Base-by-base conservation (phyloP, 1,284 basidiomycete genomes). In the Naganishia sp. region DNA sequence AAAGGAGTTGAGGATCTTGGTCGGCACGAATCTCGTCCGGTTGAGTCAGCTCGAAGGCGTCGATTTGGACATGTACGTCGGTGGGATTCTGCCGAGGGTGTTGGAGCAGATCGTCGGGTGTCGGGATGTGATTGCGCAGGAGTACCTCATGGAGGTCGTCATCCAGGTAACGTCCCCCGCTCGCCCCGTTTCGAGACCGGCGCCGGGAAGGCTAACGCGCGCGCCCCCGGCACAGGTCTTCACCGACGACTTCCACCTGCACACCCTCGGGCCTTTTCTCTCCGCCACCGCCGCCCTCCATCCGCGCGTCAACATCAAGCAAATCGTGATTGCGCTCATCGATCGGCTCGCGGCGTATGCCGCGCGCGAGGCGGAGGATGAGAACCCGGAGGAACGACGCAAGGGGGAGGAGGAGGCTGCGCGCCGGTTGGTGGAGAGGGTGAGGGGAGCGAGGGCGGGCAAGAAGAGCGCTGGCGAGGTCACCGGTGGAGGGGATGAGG, bases 141-240 rank as follows among this genome's bases (percentile, higher is more conserved):
- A 97, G 75, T 97, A 97, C 78, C 81, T 97, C 48, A 97, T 97
- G 94, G 94, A 97, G 78, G 94, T 96, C 6, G 92, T 97, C 69
- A 97, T 97, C 70, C 94, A 97, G 83, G 90, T 89, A 21, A 21
- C 21, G 21, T 21, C 21, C 21, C 21, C 21, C 21, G 21, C 21
- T 21, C 21, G 21, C 21, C 21, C 21, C 21, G 21, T 21, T 21
- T 21, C 21, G 21, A 21, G 21, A 21, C 21, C 21, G 21, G 21
- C 21, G 21, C 21, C 0, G 21, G 21, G 21, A 21, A 21, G 21
- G 21, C 21, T 21, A 1, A 21, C 21, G 21, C 21, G 21, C 21
- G 21, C 21, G 21, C 21, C 21, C 21, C 21, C 21, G 21, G 21
- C 21, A 21, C 21, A 21, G 90, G 93, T 97, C 16, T 97, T 97